phyloP scores from a whole-genome alignment of 2,329 filamentous ascomycete species.

The Plenodomus lindquistii region DNA sequence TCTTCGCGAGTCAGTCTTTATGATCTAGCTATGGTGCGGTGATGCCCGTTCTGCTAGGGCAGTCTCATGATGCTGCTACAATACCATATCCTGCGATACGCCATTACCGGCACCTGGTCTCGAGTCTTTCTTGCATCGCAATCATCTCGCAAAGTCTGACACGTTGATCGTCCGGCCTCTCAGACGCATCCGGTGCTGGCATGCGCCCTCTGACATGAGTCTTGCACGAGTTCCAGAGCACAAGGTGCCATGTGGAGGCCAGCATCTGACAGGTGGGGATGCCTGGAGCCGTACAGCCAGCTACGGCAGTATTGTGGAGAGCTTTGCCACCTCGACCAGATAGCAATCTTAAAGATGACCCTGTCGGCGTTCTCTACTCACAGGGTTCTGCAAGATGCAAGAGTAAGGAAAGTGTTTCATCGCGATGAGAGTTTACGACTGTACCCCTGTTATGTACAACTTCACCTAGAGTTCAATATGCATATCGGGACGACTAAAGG shows the following conservation, averaged over 20 bases:
- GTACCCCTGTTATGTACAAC: neutral
- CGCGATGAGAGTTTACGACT: neutral
- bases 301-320: neutral
- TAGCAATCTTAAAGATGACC: neutral
- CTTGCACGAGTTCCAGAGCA: neutral
- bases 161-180: no score
- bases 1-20: no score
- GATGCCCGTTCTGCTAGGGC: no score
- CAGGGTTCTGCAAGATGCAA: neutral
- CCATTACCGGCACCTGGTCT: no score
- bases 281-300: neutral
- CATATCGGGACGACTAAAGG: no score
- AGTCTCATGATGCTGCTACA: no score
- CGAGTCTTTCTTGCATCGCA: no score
- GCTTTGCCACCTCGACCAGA: neutral
- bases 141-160: no score
- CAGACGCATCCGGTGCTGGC: neutral
- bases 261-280: neutral
- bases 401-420: neutral
- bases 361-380: neutral
- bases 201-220: neutral
- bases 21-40: no score
- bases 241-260: neutral
- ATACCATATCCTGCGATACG: no score
- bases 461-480: neutral